A percentile compares a stretch with the other conserved stretches of the same genome.
phyloP scores from a whole-genome alignment of 2,329 filamentous ascomycete species.

The Zymoseptoria brevis region DNA sequence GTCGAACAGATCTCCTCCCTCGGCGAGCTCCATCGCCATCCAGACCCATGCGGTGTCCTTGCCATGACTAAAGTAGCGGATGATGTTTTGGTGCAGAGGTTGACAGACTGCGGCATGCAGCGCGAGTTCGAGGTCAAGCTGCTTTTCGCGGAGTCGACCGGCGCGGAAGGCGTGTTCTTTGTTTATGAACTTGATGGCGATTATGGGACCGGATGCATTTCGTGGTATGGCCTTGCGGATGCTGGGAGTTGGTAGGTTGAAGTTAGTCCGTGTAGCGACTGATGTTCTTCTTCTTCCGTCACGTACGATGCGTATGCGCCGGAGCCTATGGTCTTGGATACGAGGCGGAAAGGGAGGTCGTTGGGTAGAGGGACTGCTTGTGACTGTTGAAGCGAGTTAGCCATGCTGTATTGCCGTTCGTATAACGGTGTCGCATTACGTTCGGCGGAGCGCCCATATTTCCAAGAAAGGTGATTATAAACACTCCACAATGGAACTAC shows the following conservation, averaged over 20 bases:
- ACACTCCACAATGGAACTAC: not conserved
- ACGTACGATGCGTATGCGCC: constrained; percentile 93
- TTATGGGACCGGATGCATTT: constrained; percentile 62
- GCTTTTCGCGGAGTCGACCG: constrained; percentile 80
- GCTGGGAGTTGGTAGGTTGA: constrained; percentile 37
- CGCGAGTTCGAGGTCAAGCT: constrained; percentile 84
- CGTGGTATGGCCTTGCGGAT: constrained; percentile 88
- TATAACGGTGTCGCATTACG: not conserved
- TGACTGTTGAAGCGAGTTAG: constrained; percentile 46
- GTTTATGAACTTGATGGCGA: constrained; percentile 98
- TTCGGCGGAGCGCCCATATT: constrained; percentile 24
- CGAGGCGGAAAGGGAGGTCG: constrained; percentile 83
- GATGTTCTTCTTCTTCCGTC: not conserved
- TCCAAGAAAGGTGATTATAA: constrained; percentile 7
- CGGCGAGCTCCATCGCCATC: constrained; percentile 97
- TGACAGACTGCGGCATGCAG: constrained; percentile 74
- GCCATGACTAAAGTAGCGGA: constrained; percentile 81
- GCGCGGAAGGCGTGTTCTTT: constrained; percentile 87
- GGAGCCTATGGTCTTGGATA: constrained; percentile 93
- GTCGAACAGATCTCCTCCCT: constrained; percentile 94
- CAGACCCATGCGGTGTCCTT: constrained; percentile 84
- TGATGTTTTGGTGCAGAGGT: constrained; percentile 72
- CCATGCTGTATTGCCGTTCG: not conserved
- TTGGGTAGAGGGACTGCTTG: constrained; percentile 79
- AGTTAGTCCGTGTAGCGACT: constrained; percentile 2